Conservation (phyloP, 441 rosid species). For the Corymbia calophylla region DNA sequence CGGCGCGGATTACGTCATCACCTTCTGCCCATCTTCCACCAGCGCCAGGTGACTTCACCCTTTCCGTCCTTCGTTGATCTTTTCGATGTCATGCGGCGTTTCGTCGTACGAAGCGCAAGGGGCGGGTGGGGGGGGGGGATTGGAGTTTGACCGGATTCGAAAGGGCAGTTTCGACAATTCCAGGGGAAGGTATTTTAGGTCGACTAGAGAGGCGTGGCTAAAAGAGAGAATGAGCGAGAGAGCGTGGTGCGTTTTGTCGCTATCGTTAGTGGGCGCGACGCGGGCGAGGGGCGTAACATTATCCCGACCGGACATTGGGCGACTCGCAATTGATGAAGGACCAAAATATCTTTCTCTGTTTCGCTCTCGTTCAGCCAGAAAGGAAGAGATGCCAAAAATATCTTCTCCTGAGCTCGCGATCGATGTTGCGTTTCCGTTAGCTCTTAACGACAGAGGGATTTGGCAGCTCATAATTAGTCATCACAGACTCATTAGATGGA, state of each 20-base stretch:
- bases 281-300: background rate
- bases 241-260: background rate
- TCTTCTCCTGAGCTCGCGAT: background rate
- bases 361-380: background rate
- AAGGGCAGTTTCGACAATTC: background rate
- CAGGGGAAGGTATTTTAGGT: background rate
- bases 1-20: conserved; percentile 50
- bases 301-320: background rate
- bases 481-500: no score
- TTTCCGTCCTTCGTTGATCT: background rate
- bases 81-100: background rate
- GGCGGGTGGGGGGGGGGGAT: background rate
- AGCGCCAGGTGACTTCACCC: conserved; percentile 45
- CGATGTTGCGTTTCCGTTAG: background rate
- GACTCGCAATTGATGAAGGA: background rate
- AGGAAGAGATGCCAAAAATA: background rate
- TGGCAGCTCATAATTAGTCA: fast-evolving
- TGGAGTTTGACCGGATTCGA: background rate
- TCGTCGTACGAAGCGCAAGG: background rate
- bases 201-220: background rate
- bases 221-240: background rate
- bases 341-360: background rate
- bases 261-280: background rate
- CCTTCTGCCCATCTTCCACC: conserved; percentile 77
- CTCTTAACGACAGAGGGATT: background rate